Conservation (phyloP, 164 flowering plant species). For the Sedum album region DNA sequence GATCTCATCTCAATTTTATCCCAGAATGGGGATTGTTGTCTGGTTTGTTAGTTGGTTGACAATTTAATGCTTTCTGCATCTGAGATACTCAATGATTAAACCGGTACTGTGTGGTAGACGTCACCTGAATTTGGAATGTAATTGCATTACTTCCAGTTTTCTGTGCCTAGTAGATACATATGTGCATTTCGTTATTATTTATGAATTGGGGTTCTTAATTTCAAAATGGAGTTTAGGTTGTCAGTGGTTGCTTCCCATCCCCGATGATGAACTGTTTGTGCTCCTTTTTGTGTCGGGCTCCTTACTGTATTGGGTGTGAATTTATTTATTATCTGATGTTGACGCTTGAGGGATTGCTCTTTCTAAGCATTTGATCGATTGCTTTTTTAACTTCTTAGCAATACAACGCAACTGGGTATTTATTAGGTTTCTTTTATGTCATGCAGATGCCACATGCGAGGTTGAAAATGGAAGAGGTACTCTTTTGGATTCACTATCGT, state of each 20-base stretch:
- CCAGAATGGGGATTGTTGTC: not conserved
- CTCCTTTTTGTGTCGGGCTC: no score
- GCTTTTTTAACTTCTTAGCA: not conserved
- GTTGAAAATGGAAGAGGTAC: constrained; percentile 10
- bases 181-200: not conserved
- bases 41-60: not conserved
- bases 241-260: no score
- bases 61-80: not conserved
- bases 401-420: not conserved
- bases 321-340: not conserved
- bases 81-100: no score
- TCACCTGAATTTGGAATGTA: not conserved
- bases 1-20: not conserved
- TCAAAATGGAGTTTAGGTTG: not conserved
- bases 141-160: not conserved
- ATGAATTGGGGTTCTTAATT: not conserved
- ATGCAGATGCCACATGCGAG: constrained; percentile 7
- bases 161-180: not conserved
- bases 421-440: not conserved
- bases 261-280: not conserved
- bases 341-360: not conserved
- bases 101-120: not conserved
- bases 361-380: not conserved
- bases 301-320: not conserved
- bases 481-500: not conserved